phyloP scores from a whole-genome alignment of 805 yeast species.

The Jamesozyma spencerorum region DNA sequence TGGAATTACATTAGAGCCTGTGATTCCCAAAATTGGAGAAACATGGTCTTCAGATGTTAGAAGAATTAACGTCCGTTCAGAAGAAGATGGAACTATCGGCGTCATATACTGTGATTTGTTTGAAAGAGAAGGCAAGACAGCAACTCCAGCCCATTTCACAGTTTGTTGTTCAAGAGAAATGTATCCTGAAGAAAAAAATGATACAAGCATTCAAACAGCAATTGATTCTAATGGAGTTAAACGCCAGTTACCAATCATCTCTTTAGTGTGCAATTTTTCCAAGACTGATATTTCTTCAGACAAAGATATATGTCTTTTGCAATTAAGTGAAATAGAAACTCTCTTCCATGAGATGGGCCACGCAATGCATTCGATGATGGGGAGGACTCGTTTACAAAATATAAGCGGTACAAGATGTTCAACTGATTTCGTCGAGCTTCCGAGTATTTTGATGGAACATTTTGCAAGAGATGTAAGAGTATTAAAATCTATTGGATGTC shows the following conservation, averaged over 20 bases:
- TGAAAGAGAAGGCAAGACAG: conserved; percentile 63
- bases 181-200: conserved; percentile 43
- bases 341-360: conserved; percentile 98
- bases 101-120: conserved; percentile 82
- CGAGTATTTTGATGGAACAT: conserved; percentile 92
- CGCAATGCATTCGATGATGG: conserved; percentile 96
- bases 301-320: conserved; percentile 45
- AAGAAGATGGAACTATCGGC: conserved; percentile 57
- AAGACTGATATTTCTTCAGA: conserved; percentile 30
- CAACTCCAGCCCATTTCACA: conserved; percentile 91
- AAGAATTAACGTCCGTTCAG: conserved; percentile 65
- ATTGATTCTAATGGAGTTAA: conserved; percentile 34
- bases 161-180: conserved; percentile 86
- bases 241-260: conserved; percentile 82
- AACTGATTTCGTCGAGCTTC: conserved; percentile 93
- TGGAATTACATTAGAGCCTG: conserved; percentile 69
- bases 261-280: conserved; percentile 76
- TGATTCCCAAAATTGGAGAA: conserved; percentile 56
- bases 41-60: conserved; percentile 86
- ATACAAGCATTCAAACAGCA: conserved; percentile 29
- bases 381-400: conserved; percentile 81
- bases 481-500: conserved; percentile 60
- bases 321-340: conserved; percentile 79
- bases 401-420: conserved; percentile 92
- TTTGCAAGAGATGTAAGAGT: conserved; percentile 81